These are phyloP conservation scores for Pseudoturritis turrita DNA, from an alignment of 345 rosid genomes.

Conservation along the genomic window DNA sequence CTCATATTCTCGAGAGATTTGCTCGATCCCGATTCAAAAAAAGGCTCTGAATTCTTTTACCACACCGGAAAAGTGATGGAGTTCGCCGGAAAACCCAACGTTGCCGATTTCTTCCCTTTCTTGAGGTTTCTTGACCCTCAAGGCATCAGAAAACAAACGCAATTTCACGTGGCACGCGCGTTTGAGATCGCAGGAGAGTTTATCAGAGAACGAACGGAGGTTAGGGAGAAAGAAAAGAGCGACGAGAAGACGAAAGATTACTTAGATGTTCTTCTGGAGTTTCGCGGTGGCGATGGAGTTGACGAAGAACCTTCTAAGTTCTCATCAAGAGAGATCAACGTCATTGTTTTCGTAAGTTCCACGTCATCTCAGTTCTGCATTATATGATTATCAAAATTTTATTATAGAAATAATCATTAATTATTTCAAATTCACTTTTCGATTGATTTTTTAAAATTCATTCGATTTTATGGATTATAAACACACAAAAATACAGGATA, in stretches of 20 bases:
- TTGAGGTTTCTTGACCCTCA: slow-evolving; percentile 70
- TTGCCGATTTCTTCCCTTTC: slow-evolving; percentile 70
- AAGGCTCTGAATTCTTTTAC: slow-evolving; percentile 51
- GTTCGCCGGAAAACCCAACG: slow-evolving; percentile 66
- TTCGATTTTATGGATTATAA: too few relatives aligned
- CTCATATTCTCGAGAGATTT: slow-evolving; percentile 67
- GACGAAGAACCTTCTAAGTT: slow-evolving; percentile 47
- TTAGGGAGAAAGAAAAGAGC: background rate
- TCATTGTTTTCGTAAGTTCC: slow-evolving; percentile 59
- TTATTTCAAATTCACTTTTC: background rate
- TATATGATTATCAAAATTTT: background rate
- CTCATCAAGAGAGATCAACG: slow-evolving; percentile 57
- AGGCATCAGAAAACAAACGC: slow-evolving; percentile 57
- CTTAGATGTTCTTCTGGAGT: slow-evolving; percentile 73
- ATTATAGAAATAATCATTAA: background rate
- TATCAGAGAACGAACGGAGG: slow-evolving; percentile 51
- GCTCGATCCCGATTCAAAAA: slow-evolving; percentile 50
- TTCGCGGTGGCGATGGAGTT: slow-evolving; percentile 48
- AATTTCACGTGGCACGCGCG: slow-evolving; percentile 55
- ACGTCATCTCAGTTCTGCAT: background rate
- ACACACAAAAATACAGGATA: too few relatives aligned
- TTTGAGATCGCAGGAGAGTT: slow-evolving; percentile 58
- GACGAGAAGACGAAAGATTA: slow-evolving; percentile 51
- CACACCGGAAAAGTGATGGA: slow-evolving; percentile 82
- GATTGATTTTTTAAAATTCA: too few relatives aligned